Conservation (phyloP, 139 green algal species). For the Raphidocelis subcapitata region DNA sequence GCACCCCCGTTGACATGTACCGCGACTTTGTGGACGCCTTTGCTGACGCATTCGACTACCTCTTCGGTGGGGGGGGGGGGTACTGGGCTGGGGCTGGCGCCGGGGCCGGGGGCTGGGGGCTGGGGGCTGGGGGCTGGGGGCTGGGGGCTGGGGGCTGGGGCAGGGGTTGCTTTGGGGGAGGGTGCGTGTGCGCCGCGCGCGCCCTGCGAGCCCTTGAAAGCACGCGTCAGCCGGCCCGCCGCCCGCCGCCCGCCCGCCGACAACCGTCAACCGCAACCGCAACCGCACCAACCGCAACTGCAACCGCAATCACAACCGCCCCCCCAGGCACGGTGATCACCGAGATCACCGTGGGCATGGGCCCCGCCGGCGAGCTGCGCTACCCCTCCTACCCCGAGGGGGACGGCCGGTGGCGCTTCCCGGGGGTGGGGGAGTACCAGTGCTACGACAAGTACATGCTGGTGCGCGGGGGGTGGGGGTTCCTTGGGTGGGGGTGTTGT, state of each 20-base stretch:
- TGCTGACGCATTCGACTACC: slow-evolving; percentile 44
- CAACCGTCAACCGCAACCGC: neutral
- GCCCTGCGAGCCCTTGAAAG: too few species aligned
- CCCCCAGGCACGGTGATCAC: slow-evolving; percentile 68
- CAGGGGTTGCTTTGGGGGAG: neutral
- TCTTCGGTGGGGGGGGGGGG: slow-evolving; percentile 45
- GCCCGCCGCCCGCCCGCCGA: neutral
- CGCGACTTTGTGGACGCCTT: slow-evolving; percentile 93
- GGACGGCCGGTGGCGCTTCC: slow-evolving; percentile 93
- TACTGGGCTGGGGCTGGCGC: neutral
- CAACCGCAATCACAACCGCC: neutral
- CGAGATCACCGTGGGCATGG: slow-evolving; percentile 95
- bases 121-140: neutral
- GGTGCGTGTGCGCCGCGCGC: neutral
- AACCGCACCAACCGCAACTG: neutral
- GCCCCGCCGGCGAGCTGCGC: slow-evolving; percentile 96
- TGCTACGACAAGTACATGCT: slow-evolving; percentile 99
- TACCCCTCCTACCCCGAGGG: slow-evolving; percentile 97
- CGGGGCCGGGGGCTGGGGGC: neutral
- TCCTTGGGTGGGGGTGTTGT: too few species aligned
- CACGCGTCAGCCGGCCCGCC: too few species aligned
- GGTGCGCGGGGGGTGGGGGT: neutral
- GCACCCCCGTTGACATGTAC: slow-evolving; percentile 93
- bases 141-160: neutral
- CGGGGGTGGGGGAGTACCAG: slow-evolving; percentile 98